phyloP scores from a whole-genome alignment of 208 protist genomes.

The Leptomonas pyrrhocoris region DNA sequence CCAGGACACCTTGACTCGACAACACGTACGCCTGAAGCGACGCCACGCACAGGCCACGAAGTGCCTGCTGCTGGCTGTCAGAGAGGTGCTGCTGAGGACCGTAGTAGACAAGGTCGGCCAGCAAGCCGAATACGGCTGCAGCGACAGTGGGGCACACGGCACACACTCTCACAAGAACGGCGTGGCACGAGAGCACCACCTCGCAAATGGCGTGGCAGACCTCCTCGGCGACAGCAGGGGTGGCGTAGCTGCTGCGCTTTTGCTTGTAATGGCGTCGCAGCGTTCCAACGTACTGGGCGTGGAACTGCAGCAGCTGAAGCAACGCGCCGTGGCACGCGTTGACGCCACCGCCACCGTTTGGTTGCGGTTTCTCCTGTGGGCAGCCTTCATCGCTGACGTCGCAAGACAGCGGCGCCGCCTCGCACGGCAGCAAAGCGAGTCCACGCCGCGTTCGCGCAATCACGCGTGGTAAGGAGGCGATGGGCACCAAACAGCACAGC shows the following conservation, averaged over 20 bases:
- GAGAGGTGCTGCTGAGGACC: slow-evolving; percentile 22
- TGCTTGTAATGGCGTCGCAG: slow-evolving; percentile 40
- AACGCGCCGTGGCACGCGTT: slow-evolving; percentile 81
- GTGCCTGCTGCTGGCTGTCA: slow-evolving; percentile 7
- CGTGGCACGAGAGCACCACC: slow-evolving; percentile 20
- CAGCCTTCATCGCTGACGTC: neutral
- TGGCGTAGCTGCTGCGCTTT: slow-evolving; percentile 47
- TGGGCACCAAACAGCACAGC: slow-evolving; percentile 76
- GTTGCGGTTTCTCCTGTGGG: neutral
- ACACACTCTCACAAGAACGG: slow-evolving; percentile 27
- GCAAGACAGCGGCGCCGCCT: neutral
- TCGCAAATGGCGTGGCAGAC: slow-evolving; percentile 30
- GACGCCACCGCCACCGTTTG: slow-evolving; percentile 4
- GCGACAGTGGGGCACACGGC: slow-evolving; percentile 61
- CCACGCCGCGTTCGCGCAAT: slow-evolving; percentile 23
- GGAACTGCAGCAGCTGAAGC: slow-evolving; percentile 82
- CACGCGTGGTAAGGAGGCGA: slow-evolving; percentile 8
- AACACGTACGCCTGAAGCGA: slow-evolving; percentile 16
- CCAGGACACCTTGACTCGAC: slow-evolving; percentile 24
- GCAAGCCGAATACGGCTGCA: slow-evolving; percentile 48
- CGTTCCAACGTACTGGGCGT: slow-evolving; percentile 79
- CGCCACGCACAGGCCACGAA: slow-evolving; percentile 25
- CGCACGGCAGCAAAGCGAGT: slow-evolving; percentile 12
- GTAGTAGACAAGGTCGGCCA: slow-evolving; percentile 67
- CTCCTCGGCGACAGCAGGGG: slow-evolving; percentile 13